A percentile compares a stretch with the other conserved stretches of the same genome.
phyloP scores from a whole-genome alignment of 2,329 filamentous ascomycete species.

The Coniochaeta sp. region DNA sequence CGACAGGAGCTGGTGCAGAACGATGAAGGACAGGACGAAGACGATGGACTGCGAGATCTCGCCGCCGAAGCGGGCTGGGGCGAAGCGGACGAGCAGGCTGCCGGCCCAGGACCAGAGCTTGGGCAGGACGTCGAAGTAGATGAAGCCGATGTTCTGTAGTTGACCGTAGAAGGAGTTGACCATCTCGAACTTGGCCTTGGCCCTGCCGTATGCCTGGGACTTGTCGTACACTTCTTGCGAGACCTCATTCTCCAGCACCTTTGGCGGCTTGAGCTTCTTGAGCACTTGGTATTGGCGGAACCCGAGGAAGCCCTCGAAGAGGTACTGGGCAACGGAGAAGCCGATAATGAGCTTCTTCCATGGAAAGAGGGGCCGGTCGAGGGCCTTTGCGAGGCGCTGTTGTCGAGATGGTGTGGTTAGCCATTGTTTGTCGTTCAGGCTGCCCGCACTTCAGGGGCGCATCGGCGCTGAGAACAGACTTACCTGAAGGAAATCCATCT shows the following conservation, averaged over 20 bases:
- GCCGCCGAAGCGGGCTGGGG: constrained; percentile 73
- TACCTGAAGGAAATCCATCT: constrained; percentile 42
- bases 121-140: constrained; percentile 85
- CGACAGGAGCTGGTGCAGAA: constrained; percentile 72
- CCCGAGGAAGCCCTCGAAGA: constrained; percentile 84
- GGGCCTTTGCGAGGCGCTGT: constrained; percentile 72
- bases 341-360: constrained; percentile 96
- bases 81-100: constrained; percentile 62
- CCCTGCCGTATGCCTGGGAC: constrained; percentile 88
- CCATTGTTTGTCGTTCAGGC: neutral
- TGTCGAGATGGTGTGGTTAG: constrained; percentile 11
- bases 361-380: constrained; percentile 88
- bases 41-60: constrained; percentile 91
- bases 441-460: neutral
- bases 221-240: constrained; percentile 89
- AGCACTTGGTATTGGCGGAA: constrained; percentile 85
- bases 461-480: constrained; percentile 4
- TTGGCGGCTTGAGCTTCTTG: constrained; percentile 70
- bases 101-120: constrained; percentile 85
- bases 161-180: constrained; percentile 76
- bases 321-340: constrained; percentile 86
- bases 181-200: constrained; percentile 87
- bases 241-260: constrained; percentile 83
- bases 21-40: constrained; percentile 81
- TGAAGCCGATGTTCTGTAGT: constrained; percentile 80